phyloP scores from a whole-genome alignment of 768 basidiomycete species.

The Podaxis rugospora region DNA sequence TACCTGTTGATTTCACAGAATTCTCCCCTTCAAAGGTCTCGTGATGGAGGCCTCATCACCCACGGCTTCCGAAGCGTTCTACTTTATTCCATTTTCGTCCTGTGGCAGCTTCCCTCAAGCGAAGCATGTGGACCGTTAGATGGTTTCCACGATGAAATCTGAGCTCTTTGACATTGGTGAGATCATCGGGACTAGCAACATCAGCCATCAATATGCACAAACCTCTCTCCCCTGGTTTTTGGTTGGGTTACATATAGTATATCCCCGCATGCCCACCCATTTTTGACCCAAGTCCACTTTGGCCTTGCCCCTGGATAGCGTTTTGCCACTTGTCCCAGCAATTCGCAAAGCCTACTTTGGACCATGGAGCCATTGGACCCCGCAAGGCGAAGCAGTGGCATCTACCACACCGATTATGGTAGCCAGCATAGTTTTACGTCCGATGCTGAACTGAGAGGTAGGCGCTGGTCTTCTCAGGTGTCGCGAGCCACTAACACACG shows the following conservation, averaged over 20 bases:
- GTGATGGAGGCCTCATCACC: conserved; percentile 4
- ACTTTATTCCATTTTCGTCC: conserved; percentile 11
- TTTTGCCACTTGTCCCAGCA: conserved; percentile 10
- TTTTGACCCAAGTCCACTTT: conserved; percentile 8
- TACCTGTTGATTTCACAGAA: conserved; percentile 10
- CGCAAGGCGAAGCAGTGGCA: conserved; percentile 32
- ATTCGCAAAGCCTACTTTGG: conserved; percentile 14
- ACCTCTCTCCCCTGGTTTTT: conserved; percentile 2
- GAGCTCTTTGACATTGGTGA: not conserved
- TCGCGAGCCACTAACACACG: not conserved
- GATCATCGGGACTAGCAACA: not conserved
- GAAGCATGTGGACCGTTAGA: conserved; percentile 20
- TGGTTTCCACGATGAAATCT: conserved; percentile 6
- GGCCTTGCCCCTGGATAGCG: conserved; percentile 4
- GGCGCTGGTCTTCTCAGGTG: not conserved
- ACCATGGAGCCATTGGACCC: conserved; percentile 31
- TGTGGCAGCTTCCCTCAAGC: conserved; percentile 18
- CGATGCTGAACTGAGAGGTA: conserved; percentile 31
- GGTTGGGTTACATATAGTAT: conserved; percentile 4
- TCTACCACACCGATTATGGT: conserved; percentile 25
- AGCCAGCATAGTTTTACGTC: conserved; percentile 27
- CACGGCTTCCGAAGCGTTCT: not conserved
- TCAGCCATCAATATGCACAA: not conserved
- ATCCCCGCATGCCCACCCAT: not conserved
- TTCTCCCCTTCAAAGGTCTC: not conserved